Evolutionary conservation across 2,329 filamentous ascomycete species (phyloP).

Genomic region (Chrysoporthe puriensis): DNA sequence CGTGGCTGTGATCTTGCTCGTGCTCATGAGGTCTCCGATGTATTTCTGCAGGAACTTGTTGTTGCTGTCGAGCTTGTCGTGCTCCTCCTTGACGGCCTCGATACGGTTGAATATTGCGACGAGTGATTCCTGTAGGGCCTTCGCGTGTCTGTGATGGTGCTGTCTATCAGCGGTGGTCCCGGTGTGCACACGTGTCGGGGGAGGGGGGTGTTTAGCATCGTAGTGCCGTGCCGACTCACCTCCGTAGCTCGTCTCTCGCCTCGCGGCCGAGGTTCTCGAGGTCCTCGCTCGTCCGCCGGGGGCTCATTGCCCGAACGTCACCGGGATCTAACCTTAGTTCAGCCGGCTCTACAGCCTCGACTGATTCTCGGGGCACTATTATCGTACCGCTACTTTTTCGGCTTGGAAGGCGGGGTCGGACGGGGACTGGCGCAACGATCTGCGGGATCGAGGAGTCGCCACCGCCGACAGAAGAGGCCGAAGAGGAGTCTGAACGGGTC

Average conservation of each 20-base stretch:
- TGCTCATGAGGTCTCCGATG: conserved; percentile 93
- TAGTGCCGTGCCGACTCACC: conserved; percentile 44
- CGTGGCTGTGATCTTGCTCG: conserved; percentile 71
- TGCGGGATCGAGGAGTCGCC: conserved; percentile 40
- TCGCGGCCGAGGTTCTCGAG: conserved; percentile 85
- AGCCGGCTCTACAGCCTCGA: conserved; percentile 69
- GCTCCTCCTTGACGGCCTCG: conserved; percentile 90
- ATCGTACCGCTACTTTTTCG: conserved; percentile 82
- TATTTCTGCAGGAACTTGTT: conserved; percentile 98
- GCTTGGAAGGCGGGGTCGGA: conserved; percentile 69
- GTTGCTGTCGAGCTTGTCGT: conserved; percentile 94
- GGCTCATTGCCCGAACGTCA: conserved; percentile 94
- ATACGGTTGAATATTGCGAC: conserved; percentile 90
- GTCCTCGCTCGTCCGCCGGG: conserved; percentile 86
- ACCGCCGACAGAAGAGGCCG: conserved; percentile 38
- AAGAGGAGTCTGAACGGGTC: conserved; percentile 40
- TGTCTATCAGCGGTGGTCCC: conserved; percentile 24
- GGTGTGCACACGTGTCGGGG: not conserved
- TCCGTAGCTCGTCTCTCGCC: conserved; percentile 68
- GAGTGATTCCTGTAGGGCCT: conserved; percentile 84
- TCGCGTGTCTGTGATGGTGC: conserved; percentile 70
- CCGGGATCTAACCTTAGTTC: conserved; percentile 80
- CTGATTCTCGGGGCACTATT: conserved; percentile 76
- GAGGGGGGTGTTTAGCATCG: not conserved
- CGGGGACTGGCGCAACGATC: conserved; percentile 56